Conservation (phyloP, 768 basidiomycete genomes). For the Lactarius sanguifluus region DNA sequence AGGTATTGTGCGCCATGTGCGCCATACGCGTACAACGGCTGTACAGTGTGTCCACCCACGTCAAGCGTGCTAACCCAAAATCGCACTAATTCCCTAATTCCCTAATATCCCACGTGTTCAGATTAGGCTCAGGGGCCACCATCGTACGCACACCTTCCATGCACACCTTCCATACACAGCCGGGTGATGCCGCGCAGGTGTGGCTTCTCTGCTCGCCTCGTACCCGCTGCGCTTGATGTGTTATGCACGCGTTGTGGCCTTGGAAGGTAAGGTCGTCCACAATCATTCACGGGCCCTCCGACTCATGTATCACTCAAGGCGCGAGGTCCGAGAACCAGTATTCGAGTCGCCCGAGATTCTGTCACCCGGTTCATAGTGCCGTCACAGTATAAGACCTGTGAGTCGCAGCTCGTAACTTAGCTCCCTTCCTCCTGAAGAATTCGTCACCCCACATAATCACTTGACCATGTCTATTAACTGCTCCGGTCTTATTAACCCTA, state of each 20-base stretch:
- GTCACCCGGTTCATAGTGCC: background rate
- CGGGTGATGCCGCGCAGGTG: background rate
- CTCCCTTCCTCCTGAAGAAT: background rate
- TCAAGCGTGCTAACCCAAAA: background rate
- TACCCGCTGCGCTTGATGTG: background rate
- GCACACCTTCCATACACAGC: background rate
- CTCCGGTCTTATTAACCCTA: conserved; percentile 3
- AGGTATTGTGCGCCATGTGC: background rate
- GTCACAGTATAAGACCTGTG: background rate
- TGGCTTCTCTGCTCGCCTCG: background rate
- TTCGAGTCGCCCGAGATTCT: background rate
- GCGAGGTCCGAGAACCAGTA: conserved; percentile 1
- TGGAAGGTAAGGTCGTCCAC: background rate
- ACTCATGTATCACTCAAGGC: conserved; percentile 9
- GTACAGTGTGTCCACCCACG: background rate
- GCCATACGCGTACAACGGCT: background rate
- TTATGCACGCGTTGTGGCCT: background rate
- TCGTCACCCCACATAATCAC: background rate
- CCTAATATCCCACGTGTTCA: background rate
- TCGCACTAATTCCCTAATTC: background rate
- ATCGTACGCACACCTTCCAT: background rate
- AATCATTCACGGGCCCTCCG: background rate
- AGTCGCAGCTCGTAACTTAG: background rate
- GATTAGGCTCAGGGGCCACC: background rate
- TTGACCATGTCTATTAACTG: conserved; percentile 8